Percentiles rank a stretch among this genome's conserved stretches.
Evolutionary conservation across 2,329 filamentous ascomycete species (phyloP).

Genomic region (Alternaria incomplexa): DNA sequence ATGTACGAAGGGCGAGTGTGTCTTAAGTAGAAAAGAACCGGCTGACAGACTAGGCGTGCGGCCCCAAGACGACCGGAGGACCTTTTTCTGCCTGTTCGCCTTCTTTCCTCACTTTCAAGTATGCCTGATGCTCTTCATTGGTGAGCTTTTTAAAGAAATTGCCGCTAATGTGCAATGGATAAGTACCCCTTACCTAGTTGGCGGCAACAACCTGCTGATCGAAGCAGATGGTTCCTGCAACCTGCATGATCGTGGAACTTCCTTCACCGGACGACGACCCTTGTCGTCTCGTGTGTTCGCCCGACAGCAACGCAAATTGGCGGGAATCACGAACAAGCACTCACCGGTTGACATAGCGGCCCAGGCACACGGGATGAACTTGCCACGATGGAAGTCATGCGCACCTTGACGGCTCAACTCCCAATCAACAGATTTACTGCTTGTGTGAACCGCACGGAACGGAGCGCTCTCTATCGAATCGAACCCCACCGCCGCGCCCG

Average conservation of each 20-base stretch:
- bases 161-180: constrained; percentile 16
- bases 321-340: not conserved
- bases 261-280: constrained; percentile 15
- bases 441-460: constrained; percentile 2
- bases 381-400: constrained; percentile 10
- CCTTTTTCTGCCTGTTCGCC: constrained; percentile 23
- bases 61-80: constrained; percentile 14
- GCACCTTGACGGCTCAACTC: constrained; percentile 3
- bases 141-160: constrained; percentile 4
- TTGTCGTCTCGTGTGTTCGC: constrained; percentile 1
- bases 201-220: constrained; percentile 11
- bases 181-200: constrained; percentile 5
- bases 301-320: constrained; percentile 1
- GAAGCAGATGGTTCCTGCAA: not conserved
- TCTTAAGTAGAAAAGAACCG: constrained; percentile 26
- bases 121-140: constrained; percentile 18
- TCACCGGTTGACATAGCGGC: constrained; percentile 11
- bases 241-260: constrained; percentile 12
- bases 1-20: constrained; percentile 13
- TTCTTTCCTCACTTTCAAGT: constrained; percentile 10
- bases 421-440: constrained; percentile 3
- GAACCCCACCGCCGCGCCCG: not conserved
- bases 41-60: constrained; percentile 17
- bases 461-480: not conserved
- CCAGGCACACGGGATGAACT: not conserved